Base-by-base conservation (phyloP, 306 rosid species). In the Delonix regia region DNA sequence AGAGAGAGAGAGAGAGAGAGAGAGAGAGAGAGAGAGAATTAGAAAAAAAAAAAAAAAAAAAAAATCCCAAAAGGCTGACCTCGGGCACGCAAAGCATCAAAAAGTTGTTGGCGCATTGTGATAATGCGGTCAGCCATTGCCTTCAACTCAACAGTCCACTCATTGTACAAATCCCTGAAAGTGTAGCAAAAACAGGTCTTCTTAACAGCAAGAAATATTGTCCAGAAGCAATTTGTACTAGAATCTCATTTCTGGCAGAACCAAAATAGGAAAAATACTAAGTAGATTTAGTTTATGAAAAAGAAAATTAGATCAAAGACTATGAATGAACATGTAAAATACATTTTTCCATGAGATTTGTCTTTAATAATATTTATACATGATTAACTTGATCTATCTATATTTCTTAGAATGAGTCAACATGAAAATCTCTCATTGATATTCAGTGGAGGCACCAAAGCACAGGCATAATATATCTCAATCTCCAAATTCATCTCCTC, bases 41-140 rank as follows among this genome's bases (percentile, higher is more conserved):
- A 30, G 4, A 30, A 30, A 30, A 30, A 4, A 30, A 30, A 4
- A 30, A 30, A 30, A 45, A 45, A 18, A 45, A 45, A 10, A 45
- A 45, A 70, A 52, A 71, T 70, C 1, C 47, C 21, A 25, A 69
- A 65, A 85, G n/a, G 61, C 85, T 80, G 69, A 96, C 99, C 97
- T 87, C 89, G 87, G 49, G 97, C 78, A 4, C 36, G 56, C 75
- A 96, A 84, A 86, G 99, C 92, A 71, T 93, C 96, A 49, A 93
- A 93, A 64, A 96, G 99, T 84, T 93, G 85, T 55, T 87, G 92
- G 39, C 97, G 99, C 98, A 96, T 96, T 87, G 77, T 87, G 80
- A 96, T 96, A 71, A 96, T 96, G 3, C 98, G 95, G 77, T 96
- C 98, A 74, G 99, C 99, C 99, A 96, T 96, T 78, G 82, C 97